phyloP scores from a whole-genome alignment of 1,284 basidiomycete species.

The Lentinula novae-zelandiae region DNA sequence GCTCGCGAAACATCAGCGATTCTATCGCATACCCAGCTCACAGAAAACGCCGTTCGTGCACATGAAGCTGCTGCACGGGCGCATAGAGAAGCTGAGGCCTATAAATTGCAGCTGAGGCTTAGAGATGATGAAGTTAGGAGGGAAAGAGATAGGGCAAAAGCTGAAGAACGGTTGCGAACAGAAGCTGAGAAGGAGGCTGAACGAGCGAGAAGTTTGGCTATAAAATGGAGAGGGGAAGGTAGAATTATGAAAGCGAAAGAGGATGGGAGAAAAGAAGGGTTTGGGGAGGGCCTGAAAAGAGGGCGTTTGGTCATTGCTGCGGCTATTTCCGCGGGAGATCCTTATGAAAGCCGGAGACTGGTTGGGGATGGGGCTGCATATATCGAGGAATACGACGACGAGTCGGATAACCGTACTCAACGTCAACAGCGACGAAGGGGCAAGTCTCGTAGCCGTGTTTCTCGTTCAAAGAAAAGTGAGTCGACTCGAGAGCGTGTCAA shows the following conservation, averaged over 20 bases:
- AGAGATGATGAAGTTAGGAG: background rate
- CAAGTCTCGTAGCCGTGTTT: background rate
- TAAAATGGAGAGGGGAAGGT: slow-evolving; percentile 9
- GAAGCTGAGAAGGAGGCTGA: slow-evolving; percentile 10
- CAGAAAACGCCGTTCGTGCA: background rate
- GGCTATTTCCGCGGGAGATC: background rate
- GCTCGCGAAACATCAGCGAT: background rate
- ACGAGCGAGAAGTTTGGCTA: slow-evolving; percentile 4
- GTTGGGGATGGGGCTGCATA: slow-evolving; percentile 10
- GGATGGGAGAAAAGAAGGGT: slow-evolving; percentile 4
- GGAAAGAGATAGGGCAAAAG: background rate
- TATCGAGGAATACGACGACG: slow-evolving; percentile 9
- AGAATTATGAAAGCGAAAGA: slow-evolving; percentile 3
- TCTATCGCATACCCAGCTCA: slow-evolving; percentile 5
- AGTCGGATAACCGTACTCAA: background rate
- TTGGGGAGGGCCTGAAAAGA: slow-evolving; percentile 7
- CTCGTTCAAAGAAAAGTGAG: background rate
- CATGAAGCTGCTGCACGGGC: slow-evolving; percentile 5
- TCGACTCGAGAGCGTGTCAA: background rate
- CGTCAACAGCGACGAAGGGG: background rate
- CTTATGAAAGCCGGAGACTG: background rate
- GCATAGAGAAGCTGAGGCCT: slow-evolving; percentile 3
- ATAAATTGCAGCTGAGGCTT: slow-evolving; percentile 5
- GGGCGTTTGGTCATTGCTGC: slow-evolving; percentile 4
- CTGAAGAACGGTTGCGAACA: background rate